Evolutionary conservation across 805 yeast species (phyloP).

Genomic region (Candida odintsovae): DNA sequence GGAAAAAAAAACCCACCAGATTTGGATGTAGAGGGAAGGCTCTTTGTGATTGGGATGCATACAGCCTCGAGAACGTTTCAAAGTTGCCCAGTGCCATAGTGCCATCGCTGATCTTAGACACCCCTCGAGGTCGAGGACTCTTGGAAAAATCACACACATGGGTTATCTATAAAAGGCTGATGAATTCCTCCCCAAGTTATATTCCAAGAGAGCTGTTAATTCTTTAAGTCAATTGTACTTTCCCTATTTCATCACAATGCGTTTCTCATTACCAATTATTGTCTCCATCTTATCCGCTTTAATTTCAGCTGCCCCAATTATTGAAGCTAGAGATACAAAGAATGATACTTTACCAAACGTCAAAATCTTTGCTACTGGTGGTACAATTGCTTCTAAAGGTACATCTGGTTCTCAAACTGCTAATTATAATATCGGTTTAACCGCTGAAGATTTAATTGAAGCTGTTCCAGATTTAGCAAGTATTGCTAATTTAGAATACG

Average conservation of each 20-base stretch:
- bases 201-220: no score
- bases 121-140: no score
- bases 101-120: no score
- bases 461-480: constrained; percentile 51
- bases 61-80: no score
- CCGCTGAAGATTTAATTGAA: constrained; percentile 44
- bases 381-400: constrained; percentile 54
- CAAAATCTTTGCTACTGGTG: constrained; percentile 53
- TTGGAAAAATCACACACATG: no score
- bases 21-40: no score
- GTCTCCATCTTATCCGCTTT: background rate
- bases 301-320: background rate
- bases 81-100: no score
- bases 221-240: background rate
- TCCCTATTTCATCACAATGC: background rate
- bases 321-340: constrained; percentile 4
- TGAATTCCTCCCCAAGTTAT: no score
- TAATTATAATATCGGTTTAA: constrained; percentile 47
- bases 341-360: constrained; percentile 23
- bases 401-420: constrained; percentile 42
- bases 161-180: no score
- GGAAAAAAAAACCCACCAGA: no score
- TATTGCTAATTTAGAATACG: constrained; percentile 43
- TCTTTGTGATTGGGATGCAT: no score
- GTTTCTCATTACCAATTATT: constrained; percentile 2